Conservation (phyloP, 2,329 filamentous ascomycete genomes). For the Chaetomium strumarium region DNA sequence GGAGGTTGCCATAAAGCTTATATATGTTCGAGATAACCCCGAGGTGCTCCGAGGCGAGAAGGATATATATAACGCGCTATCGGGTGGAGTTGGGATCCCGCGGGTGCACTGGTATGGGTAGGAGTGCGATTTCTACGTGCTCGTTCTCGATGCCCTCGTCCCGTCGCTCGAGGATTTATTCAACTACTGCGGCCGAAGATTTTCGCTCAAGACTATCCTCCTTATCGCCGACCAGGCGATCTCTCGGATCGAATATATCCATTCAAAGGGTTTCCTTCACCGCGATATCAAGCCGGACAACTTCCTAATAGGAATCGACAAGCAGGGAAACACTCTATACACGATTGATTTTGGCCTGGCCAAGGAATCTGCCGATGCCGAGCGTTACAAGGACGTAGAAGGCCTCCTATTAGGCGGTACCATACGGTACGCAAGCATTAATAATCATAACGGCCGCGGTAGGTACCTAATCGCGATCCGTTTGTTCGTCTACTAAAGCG, state of each 20-base stretch:
- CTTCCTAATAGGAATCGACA: slow-evolving; percentile 97
- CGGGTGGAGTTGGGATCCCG: no score
- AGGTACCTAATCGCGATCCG: slow-evolving; percentile 35
- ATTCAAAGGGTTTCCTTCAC: slow-evolving; percentile 98
- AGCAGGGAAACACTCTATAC: slow-evolving; percentile 97
- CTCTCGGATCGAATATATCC: slow-evolving; percentile 97
- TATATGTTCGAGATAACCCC: no score
- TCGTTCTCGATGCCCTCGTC: no score
- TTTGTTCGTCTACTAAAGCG: slow-evolving; percentile 22
- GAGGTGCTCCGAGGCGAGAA: no score
- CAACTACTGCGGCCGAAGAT: slow-evolving; percentile 99
- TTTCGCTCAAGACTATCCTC: slow-evolving; percentile 94
- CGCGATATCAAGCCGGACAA: slow-evolving; percentile 99
- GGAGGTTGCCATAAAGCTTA: no score
- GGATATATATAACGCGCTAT: no score
- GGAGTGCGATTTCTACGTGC: no score
- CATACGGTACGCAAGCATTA: slow-evolving; percentile 94
- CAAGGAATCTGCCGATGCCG: slow-evolving; percentile 98
- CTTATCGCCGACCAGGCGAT: slow-evolving; percentile 95
- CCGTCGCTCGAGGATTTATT: slow-evolving; percentile 32
- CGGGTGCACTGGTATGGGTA: no score
- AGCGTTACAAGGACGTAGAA: slow-evolving; percentile 59
- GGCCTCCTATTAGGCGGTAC: slow-evolving; percentile 89
- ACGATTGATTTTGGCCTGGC: slow-evolving; percentile 97
- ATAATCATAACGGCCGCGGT: slow-evolving; percentile 92